A percentile compares a stretch with the other conserved stretches of the same genome.
phyloP scores from a whole-genome alignment of 306 rosid genomes.

The Cucurbita ficifolia region DNA sequence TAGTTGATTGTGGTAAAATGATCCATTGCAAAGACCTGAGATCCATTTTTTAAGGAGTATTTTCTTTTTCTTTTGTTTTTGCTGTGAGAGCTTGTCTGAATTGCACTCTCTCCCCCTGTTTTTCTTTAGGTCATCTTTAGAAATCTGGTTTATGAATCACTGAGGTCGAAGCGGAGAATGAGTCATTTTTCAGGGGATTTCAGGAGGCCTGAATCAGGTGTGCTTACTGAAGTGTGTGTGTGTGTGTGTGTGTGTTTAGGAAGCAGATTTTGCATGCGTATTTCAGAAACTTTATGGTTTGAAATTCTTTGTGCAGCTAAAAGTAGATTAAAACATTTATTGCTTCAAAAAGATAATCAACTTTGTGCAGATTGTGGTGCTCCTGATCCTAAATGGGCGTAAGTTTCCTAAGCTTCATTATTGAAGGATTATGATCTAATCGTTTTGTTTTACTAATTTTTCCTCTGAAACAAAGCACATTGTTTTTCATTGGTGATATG shows the following conservation, averaged over 20 bases:
- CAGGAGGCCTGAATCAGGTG: constrained; percentile 58
- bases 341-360: constrained; percentile 66
- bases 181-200: constrained; percentile 25
- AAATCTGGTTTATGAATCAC: not conserved
- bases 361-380: constrained; percentile 87
- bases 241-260: not conserved
- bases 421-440: not conserved
- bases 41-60: not conserved
- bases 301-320: constrained; percentile 45
- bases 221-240: not conserved
- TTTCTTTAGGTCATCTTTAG: not conserved
- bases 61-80: not conserved
- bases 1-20: not conserved
- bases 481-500: not conserved
- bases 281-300: constrained; percentile 7
- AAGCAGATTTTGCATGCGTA: not conserved
- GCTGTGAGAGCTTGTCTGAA: not conserved
- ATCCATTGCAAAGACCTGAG: not conserved
- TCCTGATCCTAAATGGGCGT: constrained; percentile 99
- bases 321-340: constrained; percentile 58
- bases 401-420: constrained; percentile 17
- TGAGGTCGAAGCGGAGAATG: constrained; percentile 6
- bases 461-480: not conserved
- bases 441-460: not conserved
- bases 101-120: not conserved